Conservation (phyloP, 192 early-diverging fungal species). For the Coemansia sp. region DNA sequence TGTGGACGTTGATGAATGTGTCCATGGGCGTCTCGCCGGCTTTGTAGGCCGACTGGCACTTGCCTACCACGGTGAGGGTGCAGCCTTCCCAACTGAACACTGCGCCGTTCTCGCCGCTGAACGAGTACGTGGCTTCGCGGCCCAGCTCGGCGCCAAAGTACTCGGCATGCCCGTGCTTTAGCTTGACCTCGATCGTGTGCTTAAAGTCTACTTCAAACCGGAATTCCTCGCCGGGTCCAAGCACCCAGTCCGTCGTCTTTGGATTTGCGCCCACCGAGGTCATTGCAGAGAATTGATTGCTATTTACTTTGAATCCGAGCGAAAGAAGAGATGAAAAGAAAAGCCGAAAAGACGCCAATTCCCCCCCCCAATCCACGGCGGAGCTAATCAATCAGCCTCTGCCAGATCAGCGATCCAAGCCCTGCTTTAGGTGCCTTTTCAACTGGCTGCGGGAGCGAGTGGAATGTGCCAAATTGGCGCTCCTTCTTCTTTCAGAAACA, state of each 20-base stretch:
- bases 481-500: no score
- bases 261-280: background rate
- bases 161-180: constrained; percentile 72
- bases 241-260: constrained; percentile 57
- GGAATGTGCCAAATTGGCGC: no score
- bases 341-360: background rate
- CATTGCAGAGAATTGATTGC: background rate
- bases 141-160: constrained; percentile 95
- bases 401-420: no score
- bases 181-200: constrained; percentile 62
- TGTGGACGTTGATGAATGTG: constrained; percentile 82
- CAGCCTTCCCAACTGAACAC: constrained; percentile 94
- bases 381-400: no score
- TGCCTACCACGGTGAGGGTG: constrained; percentile 60
- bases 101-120: constrained; percentile 80
- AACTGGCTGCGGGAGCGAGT: no score
- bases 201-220: constrained; percentile 86
- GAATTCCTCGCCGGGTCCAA: constrained; percentile 83
- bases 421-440: no score
- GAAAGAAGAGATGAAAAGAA: background rate
- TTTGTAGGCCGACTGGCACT: constrained; percentile 76
- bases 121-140: constrained; percentile 72
- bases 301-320: background rate
- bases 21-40: constrained; percentile 97
- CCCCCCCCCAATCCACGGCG: no score